phyloP scores from a whole-genome alignment of 495 filamentous ascomycete genomes.

The Mytilinidion resinicola region DNA sequence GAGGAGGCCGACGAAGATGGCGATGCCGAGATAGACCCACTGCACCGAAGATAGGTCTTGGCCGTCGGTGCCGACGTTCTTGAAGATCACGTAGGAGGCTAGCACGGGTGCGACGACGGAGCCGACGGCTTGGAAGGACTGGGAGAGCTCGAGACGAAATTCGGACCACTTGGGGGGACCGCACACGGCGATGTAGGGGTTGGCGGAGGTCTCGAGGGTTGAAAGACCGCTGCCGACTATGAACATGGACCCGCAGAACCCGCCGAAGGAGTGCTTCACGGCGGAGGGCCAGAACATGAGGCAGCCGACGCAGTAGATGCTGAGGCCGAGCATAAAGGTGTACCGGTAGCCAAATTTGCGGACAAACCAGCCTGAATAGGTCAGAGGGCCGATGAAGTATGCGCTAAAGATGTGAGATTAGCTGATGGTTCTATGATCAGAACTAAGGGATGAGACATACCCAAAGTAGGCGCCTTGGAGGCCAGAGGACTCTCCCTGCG shows the following conservation, averaged over 20 bases:
- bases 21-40: constrained; percentile 71
- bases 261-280: constrained; percentile 57
- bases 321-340: constrained; percentile 54
- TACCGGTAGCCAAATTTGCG: constrained; percentile 57
- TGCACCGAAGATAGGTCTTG: constrained; percentile 55
- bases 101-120: constrained; percentile 59
- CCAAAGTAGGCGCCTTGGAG: constrained; percentile 48
- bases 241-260: constrained; percentile 64
- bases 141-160: constrained; percentile 61
- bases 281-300: constrained; percentile 58
- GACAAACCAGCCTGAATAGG: constrained; percentile 60
- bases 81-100: constrained; percentile 63
- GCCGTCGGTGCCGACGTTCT: constrained; percentile 44
- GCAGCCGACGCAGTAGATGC: constrained; percentile 55
- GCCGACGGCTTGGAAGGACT: constrained; percentile 64
- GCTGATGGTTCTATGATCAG: not conserved
- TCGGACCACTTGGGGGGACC: constrained; percentile 63
- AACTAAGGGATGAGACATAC: constrained; percentile 12
- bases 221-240: constrained; percentile 64
- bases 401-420: constrained; percentile 30
- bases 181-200: constrained; percentile 64
- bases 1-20: constrained; percentile 59
- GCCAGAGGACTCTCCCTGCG: constrained; percentile 39
- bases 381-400: constrained; percentile 60
- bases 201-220: constrained; percentile 67